A percentile compares a stretch with the other conserved stretches of the same genome.
These are phyloP conservation scores for Fusarium dimerum DNA, from an alignment of 2,329 filamentous ascomycete genomes.

Conservation along the genomic window DNA sequence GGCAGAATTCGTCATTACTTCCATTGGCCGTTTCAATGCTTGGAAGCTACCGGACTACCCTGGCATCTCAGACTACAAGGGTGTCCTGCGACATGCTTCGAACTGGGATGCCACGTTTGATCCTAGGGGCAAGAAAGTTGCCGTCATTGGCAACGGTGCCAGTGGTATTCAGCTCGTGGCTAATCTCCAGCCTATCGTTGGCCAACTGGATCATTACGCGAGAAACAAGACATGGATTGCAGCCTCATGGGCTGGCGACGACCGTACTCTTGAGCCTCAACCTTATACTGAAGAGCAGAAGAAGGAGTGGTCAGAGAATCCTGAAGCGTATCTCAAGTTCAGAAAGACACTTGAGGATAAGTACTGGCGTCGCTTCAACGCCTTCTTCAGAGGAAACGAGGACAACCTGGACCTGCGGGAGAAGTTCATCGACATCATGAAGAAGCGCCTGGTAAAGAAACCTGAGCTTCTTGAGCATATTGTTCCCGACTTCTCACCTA, in stretches of 20 bases:
- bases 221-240: conserved; percentile 69
- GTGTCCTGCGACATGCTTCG: conserved; percentile 59
- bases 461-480: conserved; percentile 57
- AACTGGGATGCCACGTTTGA: conserved; percentile 58
- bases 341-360: conserved; percentile 58
- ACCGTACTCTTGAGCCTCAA: conserved; percentile 58
- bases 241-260: conserved; percentile 57
- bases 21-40: conserved; percentile 66
- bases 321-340: conserved; percentile 60
- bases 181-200: conserved; percentile 50
- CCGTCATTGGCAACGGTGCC: conserved; percentile 65
- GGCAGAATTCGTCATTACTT: conserved; percentile 63
- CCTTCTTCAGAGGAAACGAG: conserved; percentile 54
- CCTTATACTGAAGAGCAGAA: conserved; percentile 56
- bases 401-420: conserved; percentile 50
- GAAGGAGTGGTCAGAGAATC: conserved; percentile 56
- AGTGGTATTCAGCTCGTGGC: conserved; percentile 59
- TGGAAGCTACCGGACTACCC: conserved; percentile 64
- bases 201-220: conserved; percentile 63
- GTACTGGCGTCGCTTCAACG: conserved; percentile 61
- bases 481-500: conserved; percentile 63
- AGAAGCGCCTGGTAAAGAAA: conserved; percentile 51
- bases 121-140: conserved; percentile 50
- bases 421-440: conserved; percentile 52
- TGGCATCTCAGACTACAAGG: conserved; percentile 56